A percentile compares a stretch with the other conserved stretches of the same genome.
These are phyloP conservation scores for Rhizopus delemar DNA, from an alignment of 371 early-diverging fungal genomes.

Conservation along the genomic window DNA sequence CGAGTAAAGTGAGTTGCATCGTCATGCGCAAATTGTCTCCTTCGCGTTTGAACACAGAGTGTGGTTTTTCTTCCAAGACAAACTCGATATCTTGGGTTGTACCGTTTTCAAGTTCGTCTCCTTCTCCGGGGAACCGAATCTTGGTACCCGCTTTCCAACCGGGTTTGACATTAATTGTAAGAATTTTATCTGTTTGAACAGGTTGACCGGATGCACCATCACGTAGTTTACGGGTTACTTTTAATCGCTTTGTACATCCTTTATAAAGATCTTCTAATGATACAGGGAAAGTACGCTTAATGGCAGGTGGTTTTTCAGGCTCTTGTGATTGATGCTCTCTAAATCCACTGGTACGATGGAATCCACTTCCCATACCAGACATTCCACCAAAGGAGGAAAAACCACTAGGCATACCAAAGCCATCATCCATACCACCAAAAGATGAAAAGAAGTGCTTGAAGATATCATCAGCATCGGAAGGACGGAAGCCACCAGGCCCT, in stretches of 20 bases:
- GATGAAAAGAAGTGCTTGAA: conserved; percentile 83
- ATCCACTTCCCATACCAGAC: conserved; percentile 7
- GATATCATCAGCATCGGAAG: conserved; percentile 91
- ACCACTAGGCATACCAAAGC: conserved; percentile 17
- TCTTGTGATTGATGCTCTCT: neutral
- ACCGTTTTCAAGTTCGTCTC: conserved; percentile 87
- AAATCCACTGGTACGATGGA: neutral
- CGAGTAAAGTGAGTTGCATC: conserved; percentile 71
- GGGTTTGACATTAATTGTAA: conserved; percentile 88
- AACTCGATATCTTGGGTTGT: conserved; percentile 90
- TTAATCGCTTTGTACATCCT: conserved; percentile 90
- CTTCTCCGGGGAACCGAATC: conserved; percentile 90
- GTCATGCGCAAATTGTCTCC: conserved; percentile 81
- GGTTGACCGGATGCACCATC: conserved; percentile 51
- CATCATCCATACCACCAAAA: conserved; percentile 45
- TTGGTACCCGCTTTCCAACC: conserved; percentile 99
- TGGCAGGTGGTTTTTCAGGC: conserved; percentile 56
- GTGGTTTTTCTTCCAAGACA: conserved; percentile 93
- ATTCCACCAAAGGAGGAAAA: conserved; percentile 13
- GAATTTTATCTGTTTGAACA: conserved; percentile 75
- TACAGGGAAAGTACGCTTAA: conserved; percentile 72
- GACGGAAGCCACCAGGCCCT: conserved; percentile 59
- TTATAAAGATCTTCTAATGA: conserved; percentile 93
- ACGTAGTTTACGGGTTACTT: conserved; percentile 80
- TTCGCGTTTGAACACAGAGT: conserved; percentile 83